Evolutionary conservation across 225 moss, liverwort and hornwort genomes (phyloP).

Genomic region (Asterella californica): DNA sequence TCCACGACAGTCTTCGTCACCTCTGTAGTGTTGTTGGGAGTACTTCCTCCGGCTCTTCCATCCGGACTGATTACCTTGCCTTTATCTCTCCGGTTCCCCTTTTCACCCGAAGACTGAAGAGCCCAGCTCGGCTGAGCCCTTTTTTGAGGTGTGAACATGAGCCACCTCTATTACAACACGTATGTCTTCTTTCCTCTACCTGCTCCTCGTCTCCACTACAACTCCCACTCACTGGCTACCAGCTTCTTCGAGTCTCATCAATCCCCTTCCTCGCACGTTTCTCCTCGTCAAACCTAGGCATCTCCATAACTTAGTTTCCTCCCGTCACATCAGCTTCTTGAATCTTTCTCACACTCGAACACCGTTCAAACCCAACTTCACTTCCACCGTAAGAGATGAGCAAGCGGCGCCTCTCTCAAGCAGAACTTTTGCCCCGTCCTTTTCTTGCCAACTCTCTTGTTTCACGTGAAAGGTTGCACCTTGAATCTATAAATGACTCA

Average conservation of each 20-base stretch:
- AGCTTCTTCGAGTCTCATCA: slow-evolving; percentile 1
- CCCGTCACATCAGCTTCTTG: neutral
- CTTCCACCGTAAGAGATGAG: neutral
- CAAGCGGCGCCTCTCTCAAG: neutral
- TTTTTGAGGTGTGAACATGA: slow-evolving; percentile 46
- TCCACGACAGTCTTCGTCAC: slow-evolving; percentile 31
- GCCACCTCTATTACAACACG: slow-evolving; percentile 24
- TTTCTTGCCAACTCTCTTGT: neutral
- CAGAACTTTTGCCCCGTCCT: neutral
- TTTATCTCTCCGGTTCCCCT: slow-evolving; percentile 34
- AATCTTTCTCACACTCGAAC: slow-evolving; percentile 5
- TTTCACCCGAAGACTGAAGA: slow-evolving; percentile 31
- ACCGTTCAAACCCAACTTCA: neutral
- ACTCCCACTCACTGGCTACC: neutral
- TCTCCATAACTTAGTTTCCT: neutral
- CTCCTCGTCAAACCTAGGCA: slow-evolving; percentile 2
- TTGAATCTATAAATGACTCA: neutral
- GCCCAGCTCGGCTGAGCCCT: slow-evolving; percentile 55
- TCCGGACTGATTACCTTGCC: slow-evolving; percentile 36
- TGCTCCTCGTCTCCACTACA: neutral
- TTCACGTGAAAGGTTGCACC: neutral
- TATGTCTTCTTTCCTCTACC: neutral
- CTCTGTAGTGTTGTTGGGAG: slow-evolving; percentile 9
- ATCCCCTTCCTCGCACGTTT: neutral
- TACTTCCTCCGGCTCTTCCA: slow-evolving; percentile 19